These are phyloP conservation scores for Candida montana DNA, from an alignment of 805 yeast genomes.

Conservation along the genomic window DNA sequence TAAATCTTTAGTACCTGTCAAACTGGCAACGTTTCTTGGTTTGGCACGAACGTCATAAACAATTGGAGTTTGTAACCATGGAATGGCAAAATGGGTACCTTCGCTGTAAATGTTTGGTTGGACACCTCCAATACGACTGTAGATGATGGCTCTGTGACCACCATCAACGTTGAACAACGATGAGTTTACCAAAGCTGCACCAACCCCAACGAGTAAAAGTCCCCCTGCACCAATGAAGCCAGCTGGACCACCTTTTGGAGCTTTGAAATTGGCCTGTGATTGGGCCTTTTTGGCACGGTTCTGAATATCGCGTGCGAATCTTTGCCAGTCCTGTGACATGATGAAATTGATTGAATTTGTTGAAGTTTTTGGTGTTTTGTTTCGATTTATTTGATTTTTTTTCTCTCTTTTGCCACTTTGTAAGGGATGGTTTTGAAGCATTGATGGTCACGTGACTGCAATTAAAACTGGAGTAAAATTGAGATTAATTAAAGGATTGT, in stretches of 20 bases:
- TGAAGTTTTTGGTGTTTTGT: background rate
- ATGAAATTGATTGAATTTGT: background rate
- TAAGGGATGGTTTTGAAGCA: no score
- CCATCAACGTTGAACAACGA: constrained; percentile 88
- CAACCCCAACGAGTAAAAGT: constrained; percentile 51
- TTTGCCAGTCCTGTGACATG: constrained; percentile 40
- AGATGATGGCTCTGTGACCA: constrained; percentile 96
- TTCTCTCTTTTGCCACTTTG: background rate
- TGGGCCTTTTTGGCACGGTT: constrained; percentile 39
- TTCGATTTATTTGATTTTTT: background rate
- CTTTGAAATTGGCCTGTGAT: constrained; percentile 35
- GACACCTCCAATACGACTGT: constrained; percentile 83
- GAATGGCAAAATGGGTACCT: constrained; percentile 92
- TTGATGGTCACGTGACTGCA: background rate
- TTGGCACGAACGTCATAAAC: constrained; percentile 94
- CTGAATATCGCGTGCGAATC: constrained; percentile 46
- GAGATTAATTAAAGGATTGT: no score
- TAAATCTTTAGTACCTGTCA: constrained; percentile 96
- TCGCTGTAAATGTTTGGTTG: constrained; percentile 78
- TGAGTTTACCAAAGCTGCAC: constrained; percentile 46
- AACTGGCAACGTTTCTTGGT: constrained; percentile 91
- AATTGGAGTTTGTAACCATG: constrained; percentile 92
- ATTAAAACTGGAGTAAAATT: no score
- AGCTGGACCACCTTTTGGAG: constrained; percentile 29
- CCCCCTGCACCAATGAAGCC: constrained; percentile 64